Conservation (phyloP, 768 basidiomycete species). For the Boletus coccyginus region DNA sequence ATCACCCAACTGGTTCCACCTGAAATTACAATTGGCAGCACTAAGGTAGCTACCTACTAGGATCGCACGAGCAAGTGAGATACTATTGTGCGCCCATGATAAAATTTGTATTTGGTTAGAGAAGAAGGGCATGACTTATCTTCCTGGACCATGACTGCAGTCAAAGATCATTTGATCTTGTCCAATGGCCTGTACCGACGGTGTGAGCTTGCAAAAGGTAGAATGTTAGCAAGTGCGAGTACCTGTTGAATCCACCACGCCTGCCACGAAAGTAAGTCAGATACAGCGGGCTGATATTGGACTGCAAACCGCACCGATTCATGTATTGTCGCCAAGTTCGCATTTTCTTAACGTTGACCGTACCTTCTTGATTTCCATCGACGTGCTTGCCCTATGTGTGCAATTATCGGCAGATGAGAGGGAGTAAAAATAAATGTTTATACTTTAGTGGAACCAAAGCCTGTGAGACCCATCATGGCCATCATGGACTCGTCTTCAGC, state of each 20-base stretch:
- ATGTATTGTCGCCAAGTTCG: constrained; percentile 98
- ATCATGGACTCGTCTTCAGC: constrained; percentile 82
- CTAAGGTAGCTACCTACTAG: not conserved
- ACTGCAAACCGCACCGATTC: constrained; percentile 65
- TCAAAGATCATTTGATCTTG: constrained; percentile 74
- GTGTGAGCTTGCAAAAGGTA: constrained; percentile 14
- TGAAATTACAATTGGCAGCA: not conserved
- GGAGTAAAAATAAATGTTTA: constrained; percentile 2
- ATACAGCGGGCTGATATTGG: constrained; percentile 2
- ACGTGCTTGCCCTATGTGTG: constrained; percentile 68
- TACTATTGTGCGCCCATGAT: constrained; percentile 4
- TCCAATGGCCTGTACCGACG: constrained; percentile 70
- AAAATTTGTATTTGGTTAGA: constrained; percentile 4
- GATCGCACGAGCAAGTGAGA: not conserved
- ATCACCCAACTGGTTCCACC: constrained; percentile 2
- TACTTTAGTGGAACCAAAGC: constrained; percentile 91
- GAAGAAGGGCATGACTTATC: constrained; percentile 17
- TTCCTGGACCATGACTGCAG: not conserved
- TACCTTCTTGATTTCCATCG: constrained; percentile 77
- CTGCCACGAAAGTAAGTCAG: constrained; percentile 35
- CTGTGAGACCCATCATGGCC: constrained; percentile 84
- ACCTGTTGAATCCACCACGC: constrained; percentile 86
- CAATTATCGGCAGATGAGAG: not conserved
- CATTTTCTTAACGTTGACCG: constrained; percentile 67
- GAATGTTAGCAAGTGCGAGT: not conserved